phyloP scores from a whole-genome alignment of 2,329 filamentous ascomycete species.

The Blastomyces gilchristii region DNA sequence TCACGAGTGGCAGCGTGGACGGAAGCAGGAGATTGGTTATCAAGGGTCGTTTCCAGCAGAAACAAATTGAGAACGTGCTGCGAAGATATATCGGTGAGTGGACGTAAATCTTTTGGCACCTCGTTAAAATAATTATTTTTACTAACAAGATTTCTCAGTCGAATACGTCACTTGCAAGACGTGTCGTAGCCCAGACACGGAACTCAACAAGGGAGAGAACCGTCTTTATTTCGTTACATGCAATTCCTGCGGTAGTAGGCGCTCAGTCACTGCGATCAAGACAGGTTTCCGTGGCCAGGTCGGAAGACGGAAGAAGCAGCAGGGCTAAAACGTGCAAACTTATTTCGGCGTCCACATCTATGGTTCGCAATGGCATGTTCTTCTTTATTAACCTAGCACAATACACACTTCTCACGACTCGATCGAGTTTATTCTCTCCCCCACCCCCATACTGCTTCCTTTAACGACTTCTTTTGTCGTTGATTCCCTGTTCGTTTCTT shows the following conservation, averaged over 20 bases:
- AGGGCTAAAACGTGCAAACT: constrained; percentile 50
- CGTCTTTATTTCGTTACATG: constrained; percentile 97
- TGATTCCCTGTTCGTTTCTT: not conserved
- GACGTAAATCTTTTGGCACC: not conserved
- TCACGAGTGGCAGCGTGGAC: constrained; percentile 91
- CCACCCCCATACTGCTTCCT: not conserved
- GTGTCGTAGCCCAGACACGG: constrained; percentile 86
- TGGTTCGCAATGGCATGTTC: constrained; percentile 9
- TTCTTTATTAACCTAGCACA: constrained; percentile 9
- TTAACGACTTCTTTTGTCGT: not conserved
- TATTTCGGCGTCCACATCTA: constrained; percentile 3
- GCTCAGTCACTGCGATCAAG: constrained; percentile 96
- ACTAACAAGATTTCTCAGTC: constrained; percentile 39
- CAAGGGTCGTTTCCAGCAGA: constrained; percentile 99
- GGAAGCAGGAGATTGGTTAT: constrained; percentile 88
- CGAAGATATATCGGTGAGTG: constrained; percentile 83
- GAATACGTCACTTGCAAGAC: constrained; percentile 99
- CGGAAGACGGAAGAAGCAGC: constrained; percentile 94
- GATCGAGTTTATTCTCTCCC: not conserved
- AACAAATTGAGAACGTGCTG: constrained; percentile 96
- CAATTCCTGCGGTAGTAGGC: constrained; percentile 74
- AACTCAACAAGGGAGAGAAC: constrained; percentile 98
- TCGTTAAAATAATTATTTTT: not conserved
- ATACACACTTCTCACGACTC: not conserved
- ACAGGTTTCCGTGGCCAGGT: constrained; percentile 99